Conservation (phyloP, 345 rosid species). For the Trapa incisa region DNA sequence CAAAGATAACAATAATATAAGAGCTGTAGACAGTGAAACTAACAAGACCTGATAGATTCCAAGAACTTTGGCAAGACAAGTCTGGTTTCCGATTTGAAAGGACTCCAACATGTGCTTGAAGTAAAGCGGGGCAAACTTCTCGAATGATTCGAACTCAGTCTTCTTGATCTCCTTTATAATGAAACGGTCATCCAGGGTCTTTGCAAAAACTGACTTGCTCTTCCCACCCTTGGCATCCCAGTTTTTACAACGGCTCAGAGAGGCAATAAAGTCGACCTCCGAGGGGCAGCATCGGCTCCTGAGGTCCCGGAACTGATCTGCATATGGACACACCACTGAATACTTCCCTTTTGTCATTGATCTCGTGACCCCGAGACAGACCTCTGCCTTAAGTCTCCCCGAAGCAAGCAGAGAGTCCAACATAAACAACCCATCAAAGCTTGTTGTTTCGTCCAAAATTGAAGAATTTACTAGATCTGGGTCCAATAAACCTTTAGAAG, state of each 20-base stretch:
- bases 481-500: slow-evolving; percentile 46
- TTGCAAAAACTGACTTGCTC: slow-evolving; percentile 78
- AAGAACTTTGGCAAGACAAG: slow-evolving; percentile 91
- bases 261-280: slow-evolving; percentile 74
- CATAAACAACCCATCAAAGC: slow-evolving; percentile 59
- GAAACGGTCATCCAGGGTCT: slow-evolving; percentile 77
- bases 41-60: slow-evolving; percentile 86
- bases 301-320: slow-evolving; percentile 65
- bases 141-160: slow-evolving; percentile 84
- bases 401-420: slow-evolving; percentile 52
- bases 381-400: slow-evolving; percentile 38
- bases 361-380: slow-evolving; percentile 47
- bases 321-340: slow-evolving; percentile 59
- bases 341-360: slow-evolving; percentile 67
- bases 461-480: slow-evolving; percentile 31
- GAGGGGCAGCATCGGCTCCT: slow-evolving; percentile 56
- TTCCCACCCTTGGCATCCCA: slow-evolving; percentile 99
- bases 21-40: neutral
- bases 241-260: slow-evolving; percentile 70
- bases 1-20: too few species aligned
- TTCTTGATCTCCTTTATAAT: slow-evolving; percentile 91
- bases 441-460: slow-evolving; percentile 49
- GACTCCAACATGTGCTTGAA: slow-evolving; percentile 76
- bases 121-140: slow-evolving; percentile 65
- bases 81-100: slow-evolving; percentile 63